phyloP scores from a whole-genome alignment of 2,329 filamentous ascomycete genomes.

The Gremmenia infestans region DNA sequence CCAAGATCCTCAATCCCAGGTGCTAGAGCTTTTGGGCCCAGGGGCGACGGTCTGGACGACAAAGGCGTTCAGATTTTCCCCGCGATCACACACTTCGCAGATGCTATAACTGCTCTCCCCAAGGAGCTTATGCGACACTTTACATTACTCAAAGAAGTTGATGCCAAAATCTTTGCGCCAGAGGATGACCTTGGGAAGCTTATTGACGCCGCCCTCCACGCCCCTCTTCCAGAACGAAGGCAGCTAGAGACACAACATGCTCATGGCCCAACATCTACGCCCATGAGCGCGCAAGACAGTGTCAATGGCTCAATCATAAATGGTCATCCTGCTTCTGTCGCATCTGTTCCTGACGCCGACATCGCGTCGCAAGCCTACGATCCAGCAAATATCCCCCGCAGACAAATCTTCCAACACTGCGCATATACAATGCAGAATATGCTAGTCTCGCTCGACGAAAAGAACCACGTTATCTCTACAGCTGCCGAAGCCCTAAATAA shows the following conservation, averaged over 20 bases:
- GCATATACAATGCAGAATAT: slow-evolving; percentile 76
- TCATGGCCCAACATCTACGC: slow-evolving; percentile 23
- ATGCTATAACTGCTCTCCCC: slow-evolving; percentile 85
- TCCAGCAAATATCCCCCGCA: slow-evolving; percentile 56
- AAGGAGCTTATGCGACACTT: slow-evolving; percentile 95
- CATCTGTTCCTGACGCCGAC: slow-evolving; percentile 31
- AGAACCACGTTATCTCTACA: slow-evolving; percentile 92
- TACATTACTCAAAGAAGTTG: slow-evolving; percentile 92
- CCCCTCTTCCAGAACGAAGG: slow-evolving; percentile 41
- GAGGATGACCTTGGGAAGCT: slow-evolving; percentile 77
- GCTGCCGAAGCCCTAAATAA: slow-evolving; percentile 85
- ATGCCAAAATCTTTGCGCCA: slow-evolving; percentile 89
- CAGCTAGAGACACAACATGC: slow-evolving; percentile 33
- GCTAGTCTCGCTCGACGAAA: slow-evolving; percentile 89
- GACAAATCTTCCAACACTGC: slow-evolving; percentile 73
- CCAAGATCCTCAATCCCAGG: slow-evolving; percentile 48
- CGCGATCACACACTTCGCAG: slow-evolving; percentile 72
- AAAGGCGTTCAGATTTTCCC: slow-evolving; percentile 64
- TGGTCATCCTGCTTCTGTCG: slow-evolving; percentile 23
- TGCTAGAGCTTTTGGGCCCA: slow-evolving; percentile 39
- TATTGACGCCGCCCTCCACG: slow-evolving; percentile 58
- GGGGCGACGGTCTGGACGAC: slow-evolving; percentile 39
- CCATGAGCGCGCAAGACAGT: slow-evolving; percentile 26
- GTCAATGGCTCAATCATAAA: slow-evolving; percentile 29
- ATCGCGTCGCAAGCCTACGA: slow-evolving; percentile 45